phyloP scores from a whole-genome alignment of 768 basidiomycete species.

The Piloderma croceum region DNA sequence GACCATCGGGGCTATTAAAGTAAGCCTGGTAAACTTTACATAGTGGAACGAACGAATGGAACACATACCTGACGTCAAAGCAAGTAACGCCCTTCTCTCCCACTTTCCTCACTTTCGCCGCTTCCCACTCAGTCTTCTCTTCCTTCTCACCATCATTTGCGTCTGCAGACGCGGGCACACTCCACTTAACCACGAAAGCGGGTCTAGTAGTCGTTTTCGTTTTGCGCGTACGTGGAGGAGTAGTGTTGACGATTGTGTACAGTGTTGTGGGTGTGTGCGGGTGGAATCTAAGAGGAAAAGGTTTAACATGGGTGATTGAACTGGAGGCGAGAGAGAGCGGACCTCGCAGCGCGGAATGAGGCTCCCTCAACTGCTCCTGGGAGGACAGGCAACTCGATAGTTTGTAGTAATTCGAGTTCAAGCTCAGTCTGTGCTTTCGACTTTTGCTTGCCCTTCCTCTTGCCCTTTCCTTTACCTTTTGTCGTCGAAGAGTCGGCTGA shows the following conservation, averaged over 20 bases:
- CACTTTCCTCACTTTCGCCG: slow-evolving; percentile 63
- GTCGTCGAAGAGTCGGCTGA: slow-evolving; percentile 24
- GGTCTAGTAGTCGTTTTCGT: slow-evolving; percentile 51
- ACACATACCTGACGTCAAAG: slow-evolving; percentile 76
- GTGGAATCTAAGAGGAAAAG: slow-evolving; percentile 42
- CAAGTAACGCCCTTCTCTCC: slow-evolving; percentile 79
- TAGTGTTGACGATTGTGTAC: slow-evolving; percentile 70
- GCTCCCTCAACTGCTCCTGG: slow-evolving; percentile 41
- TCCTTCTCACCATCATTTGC: slow-evolving; percentile 66
- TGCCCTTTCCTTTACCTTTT: slow-evolving; percentile 27
- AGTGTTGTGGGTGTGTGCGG: slow-evolving; percentile 45
- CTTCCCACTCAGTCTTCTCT: slow-evolving; percentile 65
- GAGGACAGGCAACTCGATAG: slow-evolving; percentile 49
- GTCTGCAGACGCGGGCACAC: slow-evolving; percentile 60
- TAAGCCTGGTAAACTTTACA: slow-evolving; percentile 6
- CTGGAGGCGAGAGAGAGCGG: slow-evolving; percentile 13
- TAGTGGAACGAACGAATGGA: slow-evolving; percentile 4
- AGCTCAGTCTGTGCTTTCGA: slow-evolving; percentile 29
- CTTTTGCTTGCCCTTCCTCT: slow-evolving; percentile 44
- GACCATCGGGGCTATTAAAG: slow-evolving; percentile 64
- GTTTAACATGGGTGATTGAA: not conserved
- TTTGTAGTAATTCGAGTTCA: slow-evolving; percentile 39
- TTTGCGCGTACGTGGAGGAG: slow-evolving; percentile 50
- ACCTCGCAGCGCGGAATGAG: slow-evolving; percentile 65
- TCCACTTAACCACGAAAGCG: slow-evolving; percentile 71